Evolutionary conservation across 768 basidiomycete genomes (phyloP), one percentile per base, ranked within the genome.

Genomic region (Phaeolepiota aurea): DNA sequence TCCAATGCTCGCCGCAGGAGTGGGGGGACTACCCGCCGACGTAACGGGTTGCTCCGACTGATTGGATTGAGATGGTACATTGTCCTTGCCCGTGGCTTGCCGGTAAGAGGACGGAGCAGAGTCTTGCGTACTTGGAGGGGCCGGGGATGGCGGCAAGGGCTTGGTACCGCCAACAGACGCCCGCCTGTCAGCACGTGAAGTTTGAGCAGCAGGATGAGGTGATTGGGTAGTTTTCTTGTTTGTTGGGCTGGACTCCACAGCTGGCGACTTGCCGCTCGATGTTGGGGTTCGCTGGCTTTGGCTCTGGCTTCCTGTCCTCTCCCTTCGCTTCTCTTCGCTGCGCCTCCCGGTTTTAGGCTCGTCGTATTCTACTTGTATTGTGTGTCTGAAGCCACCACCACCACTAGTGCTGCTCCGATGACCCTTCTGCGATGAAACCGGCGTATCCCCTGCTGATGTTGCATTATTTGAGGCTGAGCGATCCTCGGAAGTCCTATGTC

Each of bases 281-380:
- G 15, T 35, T 16, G 33, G 12, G 15, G 5, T n/a, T 28, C 16
- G 4, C 20, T 46, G 51, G 9, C 44, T 46, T 40, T 57, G 51
- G 9, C 44, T 46, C 40, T 57, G 55, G 33, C 54, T 55, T 18
- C 49, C 51, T 28, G 43, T 58, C 41, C 55, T 51, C 30, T 62
- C 57, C 21, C 53, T 49, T 37, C 57, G 51, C 34, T 49, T 50
- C 35, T 65, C 60, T 30, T 63, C 59, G 25, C 56, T 63, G 47
- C 48, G 58, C 48, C 58, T 58, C 19, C 49, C 43, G 32, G 56
- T 51, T 32, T 44, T 35, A 47, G 73, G 72, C 41, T 82, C 81
- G 43, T 84, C 86, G 52, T 97, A 98, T 61, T 99, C 96, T 44
- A 98, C 85, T 59, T 98, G 96, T 35, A 98, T 88, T 7, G 96